phyloP scores from a whole-genome alignment of 306 rosid genomes.

The Mimosa bimucronata region DNA sequence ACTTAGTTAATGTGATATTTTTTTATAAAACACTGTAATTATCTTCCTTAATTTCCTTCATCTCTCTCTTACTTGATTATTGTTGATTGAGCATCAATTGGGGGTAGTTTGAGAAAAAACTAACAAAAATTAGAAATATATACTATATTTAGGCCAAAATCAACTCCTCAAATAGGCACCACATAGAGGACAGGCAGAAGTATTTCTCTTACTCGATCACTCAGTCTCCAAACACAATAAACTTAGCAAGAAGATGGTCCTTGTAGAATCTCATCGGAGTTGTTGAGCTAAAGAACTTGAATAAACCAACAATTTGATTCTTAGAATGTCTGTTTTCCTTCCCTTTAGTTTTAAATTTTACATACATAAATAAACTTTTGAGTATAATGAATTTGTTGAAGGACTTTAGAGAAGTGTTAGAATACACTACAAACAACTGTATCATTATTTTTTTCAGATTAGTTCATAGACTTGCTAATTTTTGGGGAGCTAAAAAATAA shows the following conservation, averaged over 20 bases:
- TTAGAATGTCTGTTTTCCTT: neutral
- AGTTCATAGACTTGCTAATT: neutral
- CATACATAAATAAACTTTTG: neutral
- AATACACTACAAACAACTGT: neutral
- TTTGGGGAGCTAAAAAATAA: neutral
- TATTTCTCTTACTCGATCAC: no score
- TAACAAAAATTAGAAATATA: no score
- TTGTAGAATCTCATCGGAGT: neutral
- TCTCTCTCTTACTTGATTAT: no score
- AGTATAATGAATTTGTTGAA: neutral
- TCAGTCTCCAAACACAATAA: neutral
- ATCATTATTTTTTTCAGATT: neutral
- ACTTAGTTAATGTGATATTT: no score
- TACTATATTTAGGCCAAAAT: no score
- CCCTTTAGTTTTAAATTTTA: neutral
- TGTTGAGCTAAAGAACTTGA: neutral
- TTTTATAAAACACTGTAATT: no score
- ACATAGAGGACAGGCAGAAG: fast-evolving
- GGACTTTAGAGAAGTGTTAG: neutral
- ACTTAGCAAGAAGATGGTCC: neutral
- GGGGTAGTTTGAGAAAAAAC: no score
- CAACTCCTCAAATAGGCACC: no score
- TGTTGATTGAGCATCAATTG: no score
- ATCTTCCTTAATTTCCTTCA: no score
- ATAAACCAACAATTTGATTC: neutral